Conservation (phyloP, 371 early-diverging fungal species). For the Actinomortierella ambigua region DNA sequence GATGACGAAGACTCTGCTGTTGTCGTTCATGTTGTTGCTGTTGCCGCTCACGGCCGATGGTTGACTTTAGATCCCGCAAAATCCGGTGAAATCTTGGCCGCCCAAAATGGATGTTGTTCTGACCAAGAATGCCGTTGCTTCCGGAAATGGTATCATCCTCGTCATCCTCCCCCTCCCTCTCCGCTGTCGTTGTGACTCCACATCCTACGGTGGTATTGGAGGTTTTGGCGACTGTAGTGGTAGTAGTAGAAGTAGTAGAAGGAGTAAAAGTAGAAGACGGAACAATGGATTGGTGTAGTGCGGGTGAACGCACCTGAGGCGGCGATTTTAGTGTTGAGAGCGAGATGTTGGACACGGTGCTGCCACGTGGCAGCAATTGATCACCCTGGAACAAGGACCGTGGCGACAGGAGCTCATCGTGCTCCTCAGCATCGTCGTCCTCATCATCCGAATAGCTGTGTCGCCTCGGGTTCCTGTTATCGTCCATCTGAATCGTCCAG, state of each 20-base stretch:
- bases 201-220: background rate
- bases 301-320: conserved; percentile 11
- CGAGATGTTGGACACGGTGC: no score
- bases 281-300: no score
- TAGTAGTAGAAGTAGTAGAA: no score
- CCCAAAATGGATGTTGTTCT: conserved; percentile 58
- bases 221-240: conserved; percentile 15
- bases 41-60: conserved; percentile 17
- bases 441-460: conserved; percentile 37
- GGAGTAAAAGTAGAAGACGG: no score
- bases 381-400: no score
- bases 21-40: conserved; percentile 3
- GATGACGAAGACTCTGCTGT: no score
- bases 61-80: conserved; percentile 49
- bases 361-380: no score
- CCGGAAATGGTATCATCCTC: conserved; percentile 46
- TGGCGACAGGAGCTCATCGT: conserved; percentile 35
- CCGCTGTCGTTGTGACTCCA: conserved; percentile 47
- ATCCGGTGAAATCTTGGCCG: conserved; percentile 56
- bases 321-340: conserved; percentile 2
- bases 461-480: background rate
- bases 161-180: conserved; percentile 53
- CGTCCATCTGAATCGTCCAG: background rate
- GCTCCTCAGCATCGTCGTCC: conserved; percentile 30
- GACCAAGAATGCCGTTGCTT: conserved; percentile 59